phyloP scores from a whole-genome alignment of 495 filamentous ascomycete species.

The Geopyxis carbonaria region DNA sequence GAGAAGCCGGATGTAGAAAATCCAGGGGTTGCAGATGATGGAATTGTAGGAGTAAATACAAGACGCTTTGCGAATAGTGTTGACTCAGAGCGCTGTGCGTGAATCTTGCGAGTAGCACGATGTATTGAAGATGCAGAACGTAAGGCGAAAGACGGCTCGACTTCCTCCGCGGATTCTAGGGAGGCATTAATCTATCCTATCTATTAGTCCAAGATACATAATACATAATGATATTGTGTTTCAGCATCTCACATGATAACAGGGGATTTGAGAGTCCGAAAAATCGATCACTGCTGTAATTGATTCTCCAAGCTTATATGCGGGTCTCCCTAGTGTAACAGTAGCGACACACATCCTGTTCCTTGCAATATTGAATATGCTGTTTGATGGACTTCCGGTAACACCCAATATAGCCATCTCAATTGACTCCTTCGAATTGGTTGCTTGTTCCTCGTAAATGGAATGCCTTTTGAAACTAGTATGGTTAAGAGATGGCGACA shows the following conservation, averaged over 20 bases:
- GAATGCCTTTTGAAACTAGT: conserved; percentile 40
- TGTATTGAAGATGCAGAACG: conserved; percentile 67
- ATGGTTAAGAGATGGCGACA: conserved; percentile 45
- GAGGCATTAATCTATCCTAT: conserved; percentile 35
- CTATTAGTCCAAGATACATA: not conserved
- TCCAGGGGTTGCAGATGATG: conserved; percentile 61
- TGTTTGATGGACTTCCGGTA: conserved; percentile 42
- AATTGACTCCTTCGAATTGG: conserved; percentile 61
- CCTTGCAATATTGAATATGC: conserved; percentile 81
- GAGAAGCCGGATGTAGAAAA: conserved; percentile 77
- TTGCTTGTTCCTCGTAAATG: conserved; percentile 29
- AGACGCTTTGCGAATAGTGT: conserved; percentile 62
- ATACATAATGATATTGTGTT: not conserved
- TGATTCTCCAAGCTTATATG: conserved; percentile 78
- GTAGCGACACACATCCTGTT: conserved; percentile 72
- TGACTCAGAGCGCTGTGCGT: conserved; percentile 59
- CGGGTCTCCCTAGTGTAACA: conserved; percentile 72
- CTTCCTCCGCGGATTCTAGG: conserved; percentile 61
- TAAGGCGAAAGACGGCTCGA: conserved; percentile 64
- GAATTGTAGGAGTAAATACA: conserved; percentile 65
- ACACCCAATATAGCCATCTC: conserved; percentile 70
- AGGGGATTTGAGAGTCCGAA: conserved; percentile 49
- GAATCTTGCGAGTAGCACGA: conserved; percentile 64
- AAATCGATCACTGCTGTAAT: conserved; percentile 74
- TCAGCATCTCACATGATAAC: conserved; percentile 45